Conservation (phyloP, 805 yeast genomes). For the Teunomyces panamensis region DNA sequence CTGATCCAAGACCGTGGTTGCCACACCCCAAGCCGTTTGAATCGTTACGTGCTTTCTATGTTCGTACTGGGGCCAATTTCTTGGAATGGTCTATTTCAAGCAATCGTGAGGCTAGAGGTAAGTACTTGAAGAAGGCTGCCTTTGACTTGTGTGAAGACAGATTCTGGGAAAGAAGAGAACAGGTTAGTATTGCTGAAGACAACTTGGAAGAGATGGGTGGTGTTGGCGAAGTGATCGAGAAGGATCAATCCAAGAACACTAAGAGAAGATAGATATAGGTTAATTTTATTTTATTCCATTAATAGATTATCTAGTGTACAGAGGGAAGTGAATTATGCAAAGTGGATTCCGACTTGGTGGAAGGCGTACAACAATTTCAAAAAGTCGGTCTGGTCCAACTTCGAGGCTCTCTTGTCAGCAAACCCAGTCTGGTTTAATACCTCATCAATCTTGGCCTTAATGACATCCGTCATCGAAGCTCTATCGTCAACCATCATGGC, state of each 20-base stretch:
- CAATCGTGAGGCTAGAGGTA: slow-evolving; percentile 83
- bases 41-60: slow-evolving; percentile 74
- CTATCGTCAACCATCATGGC: slow-evolving; percentile 38
- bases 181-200: slow-evolving; percentile 83
- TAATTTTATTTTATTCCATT: not conserved
- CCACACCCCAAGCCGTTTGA: slow-evolving; percentile 97
- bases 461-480: slow-evolving; percentile 43
- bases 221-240: slow-evolving; percentile 81
- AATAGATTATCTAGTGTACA: slow-evolving; percentile 1
- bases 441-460: slow-evolving; percentile 65
- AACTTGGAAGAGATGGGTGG: slow-evolving; percentile 87
- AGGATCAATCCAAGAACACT: slow-evolving; percentile 49
- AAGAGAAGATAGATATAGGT: slow-evolving; percentile 45
- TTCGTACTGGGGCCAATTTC: slow-evolving; percentile 82
- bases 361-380: slow-evolving; percentile 82
- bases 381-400: slow-evolving; percentile 94
- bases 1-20: slow-evolving; percentile 93
- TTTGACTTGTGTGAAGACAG: slow-evolving; percentile 90
- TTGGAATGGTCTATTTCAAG: slow-evolving; percentile 91
- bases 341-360: slow-evolving; percentile 96
- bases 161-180: slow-evolving; percentile 99
- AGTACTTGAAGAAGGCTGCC: slow-evolving; percentile 81
- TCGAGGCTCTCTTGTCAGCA: slow-evolving; percentile 85
- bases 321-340: slow-evolving; percentile 52
- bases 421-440: slow-evolving; percentile 80